phyloP scores from a whole-genome alignment of 2,329 filamentous ascomycete species.

The Monosporascus sp. region DNA sequence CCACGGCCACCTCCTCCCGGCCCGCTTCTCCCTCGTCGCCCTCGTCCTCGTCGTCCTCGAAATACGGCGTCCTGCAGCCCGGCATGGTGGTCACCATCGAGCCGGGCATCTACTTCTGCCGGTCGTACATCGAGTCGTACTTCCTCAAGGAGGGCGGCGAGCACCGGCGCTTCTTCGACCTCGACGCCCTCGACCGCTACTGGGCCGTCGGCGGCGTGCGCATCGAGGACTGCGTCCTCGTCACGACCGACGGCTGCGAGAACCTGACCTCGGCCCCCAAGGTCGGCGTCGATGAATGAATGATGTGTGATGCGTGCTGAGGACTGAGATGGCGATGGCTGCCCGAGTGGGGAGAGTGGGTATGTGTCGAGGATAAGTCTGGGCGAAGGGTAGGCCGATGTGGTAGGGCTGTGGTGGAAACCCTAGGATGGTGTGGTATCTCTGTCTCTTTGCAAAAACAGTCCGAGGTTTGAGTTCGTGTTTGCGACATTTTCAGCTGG shows the following conservation, averaged over 20 bases:
- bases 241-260: conserved; percentile 73
- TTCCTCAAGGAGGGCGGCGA: conserved; percentile 52
- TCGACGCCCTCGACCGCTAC: conserved; percentile 59
- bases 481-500: no score
- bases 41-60: conserved; percentile 1
- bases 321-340: background rate
- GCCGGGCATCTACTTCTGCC: conserved; percentile 74
- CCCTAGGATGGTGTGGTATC: no score
- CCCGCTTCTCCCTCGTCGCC: conserved; percentile 4
- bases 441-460: no score
- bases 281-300: conserved; percentile 49
- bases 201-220: conserved; percentile 82
- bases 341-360: no score
- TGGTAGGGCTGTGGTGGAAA: no score
- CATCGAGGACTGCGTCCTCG: conserved; percentile 85
- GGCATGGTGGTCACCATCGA: conserved; percentile 75
- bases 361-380: no score
- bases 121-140: conserved; percentile 66
- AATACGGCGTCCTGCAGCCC: conserved; percentile 38
- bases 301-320: background rate
- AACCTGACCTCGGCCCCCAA: conserved; percentile 81
- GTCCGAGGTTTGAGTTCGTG: no score
- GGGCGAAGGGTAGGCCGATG: no score
- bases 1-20: background rate
- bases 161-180: conserved; percentile 61